Evolutionary conservation across 2,329 filamentous ascomycete species (phyloP).

Genomic region (Phaeosphaeria sp.): DNA sequence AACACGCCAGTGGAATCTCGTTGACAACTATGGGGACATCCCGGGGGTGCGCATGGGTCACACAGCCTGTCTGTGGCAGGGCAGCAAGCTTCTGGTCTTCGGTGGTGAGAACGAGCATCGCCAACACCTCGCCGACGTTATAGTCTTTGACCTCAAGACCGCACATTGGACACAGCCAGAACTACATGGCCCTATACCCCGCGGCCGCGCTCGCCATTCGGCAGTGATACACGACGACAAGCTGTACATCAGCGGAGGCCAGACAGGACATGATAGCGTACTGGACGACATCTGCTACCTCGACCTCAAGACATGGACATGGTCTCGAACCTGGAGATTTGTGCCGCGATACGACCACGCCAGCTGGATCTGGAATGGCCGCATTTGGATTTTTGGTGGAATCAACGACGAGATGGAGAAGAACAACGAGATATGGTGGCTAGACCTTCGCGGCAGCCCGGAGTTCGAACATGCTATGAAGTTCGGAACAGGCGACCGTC

Average conservation of each 20-base stretch:
- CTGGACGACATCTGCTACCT: conserved; percentile 96
- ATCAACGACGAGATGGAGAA: conserved; percentile 97
- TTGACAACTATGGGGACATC: conserved; percentile 98
- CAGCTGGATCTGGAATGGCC: conserved; percentile 89
- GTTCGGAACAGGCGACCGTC: conserved; percentile 59
- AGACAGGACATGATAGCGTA: conserved; percentile 91
- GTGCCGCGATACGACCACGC: conserved; percentile 94
- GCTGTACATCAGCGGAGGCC: conserved; percentile 93
- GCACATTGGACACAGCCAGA: conserved; percentile 95
- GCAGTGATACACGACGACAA: conserved; percentile 96
- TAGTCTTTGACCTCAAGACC: conserved; percentile 92
- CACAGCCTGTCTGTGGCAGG: conserved; percentile 91
- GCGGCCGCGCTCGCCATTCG: conserved; percentile 90
- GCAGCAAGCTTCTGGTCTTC: conserved; percentile 94
- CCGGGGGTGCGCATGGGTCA: conserved; percentile 98
- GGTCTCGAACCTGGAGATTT: conserved; percentile 96
- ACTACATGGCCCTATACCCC: conserved; percentile 81
- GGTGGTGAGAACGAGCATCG: conserved; percentile 98
- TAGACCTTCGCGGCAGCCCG: conserved; percentile 89
- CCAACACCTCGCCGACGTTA: conserved; percentile 92
- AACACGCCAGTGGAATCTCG: conserved; percentile 90
- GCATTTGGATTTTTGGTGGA: conserved; percentile 96
- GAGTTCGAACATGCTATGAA: conserved; percentile 77
- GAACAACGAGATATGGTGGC: conserved; percentile 94
- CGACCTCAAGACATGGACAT: conserved; percentile 95